Conservation (phyloP, 768 basidiomycete genomes). For the Boletus fagicola region DNA sequence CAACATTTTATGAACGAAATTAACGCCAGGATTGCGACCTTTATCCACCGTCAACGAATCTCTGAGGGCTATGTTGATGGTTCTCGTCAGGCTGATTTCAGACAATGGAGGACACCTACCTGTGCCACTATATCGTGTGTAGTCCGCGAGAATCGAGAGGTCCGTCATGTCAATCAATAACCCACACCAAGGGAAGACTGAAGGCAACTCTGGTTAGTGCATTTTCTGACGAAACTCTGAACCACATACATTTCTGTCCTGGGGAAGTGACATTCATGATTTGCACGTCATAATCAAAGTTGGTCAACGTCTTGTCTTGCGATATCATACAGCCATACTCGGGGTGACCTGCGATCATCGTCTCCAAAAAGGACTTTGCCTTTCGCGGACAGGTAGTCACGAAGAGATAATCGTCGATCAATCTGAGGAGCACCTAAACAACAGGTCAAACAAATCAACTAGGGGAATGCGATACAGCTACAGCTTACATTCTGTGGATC, state of each 20-base stretch:
- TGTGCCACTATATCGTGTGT: constrained; percentile 59
- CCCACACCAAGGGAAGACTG: constrained; percentile 96
- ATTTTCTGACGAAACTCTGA: neutral
- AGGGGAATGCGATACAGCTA: neutral
- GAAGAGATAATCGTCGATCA: constrained; percentile 95
- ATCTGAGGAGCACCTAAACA: constrained; percentile 68
- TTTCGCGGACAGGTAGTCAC: constrained; percentile 63
- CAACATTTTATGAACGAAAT: constrained; percentile 72
- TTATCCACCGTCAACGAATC: constrained; percentile 72
- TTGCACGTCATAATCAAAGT: constrained; percentile 66
- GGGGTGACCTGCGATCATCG: constrained; percentile 83
- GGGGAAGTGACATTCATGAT: constrained; percentile 54
- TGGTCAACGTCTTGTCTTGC: constrained; percentile 83
- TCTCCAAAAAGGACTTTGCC: constrained; percentile 67
- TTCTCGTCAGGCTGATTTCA: neutral
- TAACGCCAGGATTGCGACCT: constrained; percentile 59
- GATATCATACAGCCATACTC: constrained; percentile 94
- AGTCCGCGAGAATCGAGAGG: constrained; percentile 79
- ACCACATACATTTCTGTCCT: constrained; percentile 39
- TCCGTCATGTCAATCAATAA: constrained; percentile 70
- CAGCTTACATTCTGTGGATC: constrained; percentile 61
- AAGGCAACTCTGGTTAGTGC: neutral
- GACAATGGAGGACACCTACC: constrained; percentile 42
- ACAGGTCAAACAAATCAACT: neutral
- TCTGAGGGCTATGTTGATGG: constrained; percentile 46